phyloP scores from a whole-genome alignment of 176 grass and related monocot genomes.

The Eleusine coracana region DNA sequence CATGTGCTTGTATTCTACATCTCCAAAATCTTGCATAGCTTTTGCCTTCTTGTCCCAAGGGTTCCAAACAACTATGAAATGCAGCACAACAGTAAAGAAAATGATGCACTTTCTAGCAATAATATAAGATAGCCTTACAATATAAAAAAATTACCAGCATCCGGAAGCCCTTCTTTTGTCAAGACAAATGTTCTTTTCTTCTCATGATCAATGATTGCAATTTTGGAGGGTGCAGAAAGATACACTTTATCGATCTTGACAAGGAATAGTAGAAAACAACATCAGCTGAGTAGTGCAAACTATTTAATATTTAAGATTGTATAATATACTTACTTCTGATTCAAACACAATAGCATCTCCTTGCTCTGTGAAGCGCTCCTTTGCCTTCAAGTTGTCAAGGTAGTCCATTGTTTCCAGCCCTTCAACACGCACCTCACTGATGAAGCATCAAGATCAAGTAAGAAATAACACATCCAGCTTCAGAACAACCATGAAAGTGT shows the following conservation, averaged over 20 bases:
- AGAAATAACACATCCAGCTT: neutral
- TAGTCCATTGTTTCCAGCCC: slow-evolving; percentile 92
- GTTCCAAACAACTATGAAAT: slow-evolving; percentile 78
- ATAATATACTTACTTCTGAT: slow-evolving; percentile 58
- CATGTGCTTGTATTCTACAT: slow-evolving; percentile 80
- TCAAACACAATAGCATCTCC: slow-evolving; percentile 89
- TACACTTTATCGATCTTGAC: slow-evolving; percentile 86
- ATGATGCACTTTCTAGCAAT: slow-evolving; percentile 8
- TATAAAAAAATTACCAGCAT: slow-evolving; percentile 57
- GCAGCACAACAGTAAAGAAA: slow-evolving; percentile 21
- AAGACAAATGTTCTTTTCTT: slow-evolving; percentile 88
- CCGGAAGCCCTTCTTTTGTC: slow-evolving; percentile 80
- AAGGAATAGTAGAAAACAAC: slow-evolving; percentile 4
- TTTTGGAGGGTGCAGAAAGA: slow-evolving; percentile 66
- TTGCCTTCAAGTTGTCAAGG: slow-evolving; percentile 69
- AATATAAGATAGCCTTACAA: neutral
- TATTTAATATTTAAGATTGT: neutral
- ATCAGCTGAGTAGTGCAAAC: neutral
- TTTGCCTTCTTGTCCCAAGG: slow-evolving; percentile 92
- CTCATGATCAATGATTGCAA: slow-evolving; percentile 91
- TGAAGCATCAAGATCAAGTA: slow-evolving; percentile 19
- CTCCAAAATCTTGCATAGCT: slow-evolving; percentile 78
- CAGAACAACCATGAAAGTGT: neutral
- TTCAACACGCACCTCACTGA: slow-evolving; percentile 85
- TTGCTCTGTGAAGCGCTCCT: slow-evolving; percentile 71